Evolutionary conservation across 2,329 filamentous ascomycete species (phyloP).

Genomic region (Immersiporthe knoxdaviesiana): DNA sequence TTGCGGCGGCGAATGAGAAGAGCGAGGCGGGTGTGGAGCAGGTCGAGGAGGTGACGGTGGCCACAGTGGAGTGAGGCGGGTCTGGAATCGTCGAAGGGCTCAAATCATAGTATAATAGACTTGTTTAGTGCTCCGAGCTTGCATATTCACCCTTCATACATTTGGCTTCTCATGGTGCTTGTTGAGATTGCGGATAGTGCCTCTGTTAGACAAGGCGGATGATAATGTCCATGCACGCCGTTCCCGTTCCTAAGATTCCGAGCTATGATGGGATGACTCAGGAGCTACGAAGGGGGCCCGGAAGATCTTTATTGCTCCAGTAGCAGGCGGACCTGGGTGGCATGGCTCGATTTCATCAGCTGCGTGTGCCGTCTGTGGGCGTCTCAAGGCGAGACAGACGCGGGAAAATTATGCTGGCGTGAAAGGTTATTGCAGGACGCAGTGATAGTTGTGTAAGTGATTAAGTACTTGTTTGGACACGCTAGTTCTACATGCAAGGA

Average conservation of each 20-base stretch:
- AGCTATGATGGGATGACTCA: too few species aligned
- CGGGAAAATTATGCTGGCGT: neutral
- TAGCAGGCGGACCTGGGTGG: neutral
- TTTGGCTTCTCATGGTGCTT: neutral
- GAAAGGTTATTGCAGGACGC: too few species aligned
- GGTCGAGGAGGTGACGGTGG: constrained; percentile 5
- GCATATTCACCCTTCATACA: neutral
- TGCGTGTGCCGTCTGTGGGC: neutral
- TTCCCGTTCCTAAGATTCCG: too few species aligned
- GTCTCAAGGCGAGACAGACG: neutral
- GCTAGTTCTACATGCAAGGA: neutral
- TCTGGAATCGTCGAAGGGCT: neutral
- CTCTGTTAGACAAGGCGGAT: neutral
- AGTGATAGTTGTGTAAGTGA: too few species aligned
- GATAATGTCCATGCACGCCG: neutral
- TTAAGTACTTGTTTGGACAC: too few species aligned
- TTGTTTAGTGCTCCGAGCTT: neutral
- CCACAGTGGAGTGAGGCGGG: neutral
- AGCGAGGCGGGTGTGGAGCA: constrained; percentile 8
- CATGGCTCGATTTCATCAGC: neutral
- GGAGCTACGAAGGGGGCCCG: neutral
- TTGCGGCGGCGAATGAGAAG: constrained; percentile 24
- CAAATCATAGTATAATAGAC: too few species aligned
- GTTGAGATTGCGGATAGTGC: neutral
- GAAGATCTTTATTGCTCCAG: neutral